Percentiles rank a stretch among this genome's conserved stretches.
Evolutionary conservation across 495 filamentous ascomycete species (phyloP).

Genomic region (Cenococcum geophilum): DNA sequence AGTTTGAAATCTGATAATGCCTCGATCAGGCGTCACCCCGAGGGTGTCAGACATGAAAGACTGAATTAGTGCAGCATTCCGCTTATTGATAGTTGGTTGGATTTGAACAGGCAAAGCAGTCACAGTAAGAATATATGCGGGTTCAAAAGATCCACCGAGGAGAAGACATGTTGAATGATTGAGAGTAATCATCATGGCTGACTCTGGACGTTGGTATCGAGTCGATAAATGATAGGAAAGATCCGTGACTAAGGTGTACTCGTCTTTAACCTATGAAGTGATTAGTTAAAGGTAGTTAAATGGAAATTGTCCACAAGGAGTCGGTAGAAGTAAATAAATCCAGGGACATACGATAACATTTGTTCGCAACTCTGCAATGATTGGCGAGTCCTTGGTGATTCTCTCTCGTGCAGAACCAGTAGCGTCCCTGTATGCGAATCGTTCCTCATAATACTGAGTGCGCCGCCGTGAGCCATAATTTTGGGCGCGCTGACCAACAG

Average conservation of each 20-base stretch:
- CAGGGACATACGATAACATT: constrained; percentile 63
- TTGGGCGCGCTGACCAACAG: not conserved
- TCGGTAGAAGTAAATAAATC: not conserved
- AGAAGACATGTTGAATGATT: constrained; percentile 69
- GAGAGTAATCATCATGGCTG: constrained; percentile 64
- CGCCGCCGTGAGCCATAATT: constrained; percentile 15
- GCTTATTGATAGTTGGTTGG: constrained; percentile 71
- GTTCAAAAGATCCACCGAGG: constrained; percentile 67
- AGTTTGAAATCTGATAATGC: constrained; percentile 64
- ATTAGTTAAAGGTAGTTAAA: constrained; percentile 9
- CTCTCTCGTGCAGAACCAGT: constrained; percentile 50
- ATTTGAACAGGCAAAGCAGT: constrained; percentile 62
- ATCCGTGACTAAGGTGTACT: constrained; percentile 62
- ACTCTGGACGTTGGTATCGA: constrained; percentile 65
- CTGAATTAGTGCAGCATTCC: constrained; percentile 71
- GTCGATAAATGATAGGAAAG: constrained; percentile 63
- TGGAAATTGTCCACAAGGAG: not conserved
- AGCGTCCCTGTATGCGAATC: constrained; percentile 50
- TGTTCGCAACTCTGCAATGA: constrained; percentile 77
- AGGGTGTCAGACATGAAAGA: constrained; percentile 61
- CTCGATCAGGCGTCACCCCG: constrained; percentile 55
- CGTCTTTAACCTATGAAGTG: constrained; percentile 52
- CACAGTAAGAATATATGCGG: constrained; percentile 75
- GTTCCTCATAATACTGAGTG: constrained; percentile 55
- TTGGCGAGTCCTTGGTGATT: constrained; percentile 58